Base-by-base conservation (phyloP, 202 grass and related monocot genomes). In the Schoenoplectus triqueter region DNA sequence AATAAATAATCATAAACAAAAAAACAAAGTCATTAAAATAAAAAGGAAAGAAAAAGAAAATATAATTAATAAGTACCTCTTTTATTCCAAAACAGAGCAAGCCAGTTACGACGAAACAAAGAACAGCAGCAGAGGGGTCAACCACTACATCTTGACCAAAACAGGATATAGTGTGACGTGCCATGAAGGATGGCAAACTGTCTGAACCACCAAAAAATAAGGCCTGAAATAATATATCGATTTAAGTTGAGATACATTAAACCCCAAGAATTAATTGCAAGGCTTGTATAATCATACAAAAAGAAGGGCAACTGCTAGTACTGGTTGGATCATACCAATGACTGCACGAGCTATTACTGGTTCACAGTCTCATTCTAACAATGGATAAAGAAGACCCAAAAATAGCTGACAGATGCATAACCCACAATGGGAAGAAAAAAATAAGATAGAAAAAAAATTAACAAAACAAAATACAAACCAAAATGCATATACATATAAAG, bases 171-270 rank as follows among this genome's bases (percentile, higher is more conserved):
- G 93, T 85, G 86, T 92, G 80, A 46, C 93, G 93, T 89, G 96
- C 91, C 80, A 99, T 83, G 86, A 99, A 90, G 85, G 87, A 95
- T 10, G 96, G 93, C 47, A 99, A 74, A 78, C 86, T 94, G 88
- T 92, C 93, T 84, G 72, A 82, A 77, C 93, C 93, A 86, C 96
- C 96, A 73, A 99, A 99, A 89, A 96, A 94, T 46, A 99, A 96
- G 14, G 96, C 93, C 93, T 99, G 31, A 75, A 42, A 44, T 59
- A 60, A 9, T 61, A 61, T 17, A 14, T 61, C 40, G 55, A 40
- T 79, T 79, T 79, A 79, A 55, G 61, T 61, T 61, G 55, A 79
- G 54, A 79, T 54, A 59, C 10, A 77, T 77, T 77, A 15, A 77
- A 59, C 56, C 18, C 17, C 3, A 18, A 13, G 71, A 13, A 6